These are phyloP conservation scores for Massariosphaeria phaeospora DNA, from an alignment of 495 filamentous ascomycete genomes.

Conservation along the genomic window DNA sequence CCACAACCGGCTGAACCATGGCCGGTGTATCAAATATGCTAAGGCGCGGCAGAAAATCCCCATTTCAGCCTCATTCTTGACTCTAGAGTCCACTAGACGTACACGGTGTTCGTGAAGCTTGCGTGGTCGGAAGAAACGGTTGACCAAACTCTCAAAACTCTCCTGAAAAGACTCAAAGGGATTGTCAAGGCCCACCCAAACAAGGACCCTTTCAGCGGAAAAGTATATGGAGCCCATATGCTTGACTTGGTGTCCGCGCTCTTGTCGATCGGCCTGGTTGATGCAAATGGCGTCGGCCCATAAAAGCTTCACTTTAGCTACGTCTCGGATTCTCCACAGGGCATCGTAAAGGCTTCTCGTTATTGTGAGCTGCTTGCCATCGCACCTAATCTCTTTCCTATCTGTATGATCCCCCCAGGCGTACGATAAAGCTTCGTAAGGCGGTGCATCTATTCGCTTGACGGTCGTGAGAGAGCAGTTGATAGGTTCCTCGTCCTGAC, in stretches of 20 bases:
- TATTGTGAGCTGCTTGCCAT: neutral
- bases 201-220: neutral
- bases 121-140: too few species aligned
- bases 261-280: slow-evolving; percentile 14
- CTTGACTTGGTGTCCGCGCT: slow-evolving; percentile 8
- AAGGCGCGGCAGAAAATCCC: slow-evolving; percentile 10
- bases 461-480: neutral
- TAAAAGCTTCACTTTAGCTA: neutral
- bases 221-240: slow-evolving; percentile 12
- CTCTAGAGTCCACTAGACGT: too few species aligned
- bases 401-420: slow-evolving; percentile 8
- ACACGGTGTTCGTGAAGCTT: too few species aligned
- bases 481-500: slow-evolving; percentile 3
- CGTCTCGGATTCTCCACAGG: slow-evolving; percentile 3
- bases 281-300: slow-evolving; percentile 22
- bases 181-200: slow-evolving; percentile 20
- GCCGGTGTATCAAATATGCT: neutral
- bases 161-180: neutral
- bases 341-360: slow-evolving; percentile 8
- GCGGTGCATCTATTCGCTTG: neutral
- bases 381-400: slow-evolving; percentile 2
- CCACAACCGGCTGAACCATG: slow-evolving; percentile 22
- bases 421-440: slow-evolving; percentile 15
- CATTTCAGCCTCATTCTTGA: too few species aligned
- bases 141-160: neutral